Evolutionary conservation across 2,329 filamentous ascomycete species (phyloP).

Genomic region (Phoma sp.): DNA sequence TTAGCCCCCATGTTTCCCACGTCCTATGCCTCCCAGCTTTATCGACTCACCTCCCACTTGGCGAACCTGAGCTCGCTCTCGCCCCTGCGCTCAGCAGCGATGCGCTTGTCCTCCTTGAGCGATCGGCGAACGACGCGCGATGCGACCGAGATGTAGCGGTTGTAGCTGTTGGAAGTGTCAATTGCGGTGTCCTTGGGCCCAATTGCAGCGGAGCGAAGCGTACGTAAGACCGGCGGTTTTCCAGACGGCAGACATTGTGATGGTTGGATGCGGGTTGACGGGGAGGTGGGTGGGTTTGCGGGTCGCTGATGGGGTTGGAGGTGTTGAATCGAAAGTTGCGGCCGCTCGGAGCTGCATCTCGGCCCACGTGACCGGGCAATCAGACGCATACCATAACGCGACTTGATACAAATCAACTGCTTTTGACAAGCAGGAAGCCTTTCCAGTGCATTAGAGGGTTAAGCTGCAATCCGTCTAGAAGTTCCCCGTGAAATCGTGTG

Average conservation of each 20-base stretch:
- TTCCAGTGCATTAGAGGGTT: too few species aligned
- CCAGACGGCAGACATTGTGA: conserved; percentile 96
- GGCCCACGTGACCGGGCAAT: conserved; percentile 19
- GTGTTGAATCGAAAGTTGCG: conserved; percentile 37
- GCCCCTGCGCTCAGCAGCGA: conserved; percentile 86
- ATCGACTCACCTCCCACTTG: conserved; percentile 87
- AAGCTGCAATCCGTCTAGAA: too few species aligned
- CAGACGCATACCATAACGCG: too few species aligned
- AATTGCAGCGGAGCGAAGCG: conserved; percentile 49
- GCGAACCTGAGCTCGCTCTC: conserved; percentile 87
- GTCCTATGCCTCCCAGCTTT: conserved; percentile 10
- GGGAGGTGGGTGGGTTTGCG: conserved; percentile 29
- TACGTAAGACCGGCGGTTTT: conserved; percentile 97
- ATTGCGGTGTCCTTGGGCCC: conserved; percentile 29
- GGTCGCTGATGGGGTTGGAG: conserved; percentile 35
- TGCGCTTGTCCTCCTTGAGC: conserved; percentile 92
- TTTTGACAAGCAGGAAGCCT: too few species aligned
- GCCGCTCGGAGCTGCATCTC: conserved; percentile 34
- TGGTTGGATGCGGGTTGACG: conserved; percentile 41
- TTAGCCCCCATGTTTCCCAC: conserved; percentile 39
- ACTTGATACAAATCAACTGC: too few species aligned
- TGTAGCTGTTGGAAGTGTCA: conserved; percentile 74
- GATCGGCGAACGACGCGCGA: conserved; percentile 94
- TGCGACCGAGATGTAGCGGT: conserved; percentile 97
- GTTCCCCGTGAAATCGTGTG: too few species aligned